phyloP scores from a whole-genome alignment of 805 yeast genomes.

The Candida silvatica region DNA sequence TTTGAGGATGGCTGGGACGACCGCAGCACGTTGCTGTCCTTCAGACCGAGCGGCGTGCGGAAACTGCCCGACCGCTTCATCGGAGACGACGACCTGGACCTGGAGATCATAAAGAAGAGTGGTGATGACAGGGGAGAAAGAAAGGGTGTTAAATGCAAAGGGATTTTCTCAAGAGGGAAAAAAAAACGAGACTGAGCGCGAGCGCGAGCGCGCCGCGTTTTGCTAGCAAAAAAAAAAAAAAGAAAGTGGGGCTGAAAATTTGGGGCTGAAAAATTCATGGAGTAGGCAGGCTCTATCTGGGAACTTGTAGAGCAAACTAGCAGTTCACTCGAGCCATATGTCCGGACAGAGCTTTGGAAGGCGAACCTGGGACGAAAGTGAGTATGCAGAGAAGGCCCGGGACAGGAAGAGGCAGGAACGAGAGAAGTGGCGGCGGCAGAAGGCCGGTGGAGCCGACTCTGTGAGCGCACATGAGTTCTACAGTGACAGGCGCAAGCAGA shows the following conservation, averaged over 20 bases:
- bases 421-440: too few relatives aligned
- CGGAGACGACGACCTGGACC: neutral
- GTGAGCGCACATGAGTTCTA: constrained; percentile 12
- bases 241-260: too few relatives aligned
- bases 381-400: constrained; percentile 43
- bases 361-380: constrained; percentile 65
- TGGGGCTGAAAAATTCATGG: neutral
- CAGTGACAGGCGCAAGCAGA: constrained; percentile 13
- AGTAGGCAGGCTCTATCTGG: neutral
- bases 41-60: constrained; percentile 2
- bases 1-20: constrained; percentile 1
- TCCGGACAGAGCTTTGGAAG: constrained; percentile 39
- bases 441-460: constrained; percentile 10
- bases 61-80: neutral
- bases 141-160: too few relatives aligned
- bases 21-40: constrained; percentile 3
- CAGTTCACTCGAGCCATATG: neutral
- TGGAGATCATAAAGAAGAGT: neutral
- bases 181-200: too few relatives aligned
- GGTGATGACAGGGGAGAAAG: too few relatives aligned
- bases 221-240: too few relatives aligned
- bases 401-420: too few relatives aligned
- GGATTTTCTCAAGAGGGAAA: too few relatives aligned
- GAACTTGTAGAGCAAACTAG: neutral
- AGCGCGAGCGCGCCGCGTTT: too few relatives aligned